Base-by-base conservation (phyloP, 805 yeast genomes). In the Candida michaelii region DNA sequence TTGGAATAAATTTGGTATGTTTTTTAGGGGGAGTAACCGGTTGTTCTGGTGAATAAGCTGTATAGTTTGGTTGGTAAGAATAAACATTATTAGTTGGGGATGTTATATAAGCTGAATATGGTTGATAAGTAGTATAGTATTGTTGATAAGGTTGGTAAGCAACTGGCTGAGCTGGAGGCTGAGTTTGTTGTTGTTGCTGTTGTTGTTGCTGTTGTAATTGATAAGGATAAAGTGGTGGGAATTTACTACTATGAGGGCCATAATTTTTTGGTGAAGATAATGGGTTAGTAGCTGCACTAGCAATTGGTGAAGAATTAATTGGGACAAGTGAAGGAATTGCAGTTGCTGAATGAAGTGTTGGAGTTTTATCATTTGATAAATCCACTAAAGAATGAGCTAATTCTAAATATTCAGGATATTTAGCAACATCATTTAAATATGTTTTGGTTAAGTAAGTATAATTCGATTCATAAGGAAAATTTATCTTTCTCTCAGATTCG, bases 401-500 rank as follows among this genome's bases (percentile, higher is more conserved):
- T 46, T 73, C 75, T 44, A 77, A 61, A 44, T 73, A 69, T 44
- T 72, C 74, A 5, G 78, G 77, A 47, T 73, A 73, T 46, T 60
- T 55, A 40, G 73, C 73, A 35, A 76, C 73, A 53, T 77, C 81
- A 30, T 63, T 65, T 53, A 75, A 56, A 50, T 75, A 76, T 2
- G 80, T 76, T 39, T 67, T 54, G 43, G 67, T 63, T 54, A 75
- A 70, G 52, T 75, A 75, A 13, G 77, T 70, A 53, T 76, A 76
- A 50, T 76, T 75, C 18, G 74, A 71, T 49, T 76, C 76, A 56
- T 71, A 77, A 3, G 82, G 82, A 52, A 74, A 77, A 53, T 76
- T 72, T 43, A 69, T 65, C 47, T 68, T 69, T 40, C 65, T 56
- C 45, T 63, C 70, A 18, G 46, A 38, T 33, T 51, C 49, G 27